phyloP scores from a whole-genome alignment of 2,329 filamentous ascomycete genomes.

The Colletotrichum incanum region DNA sequence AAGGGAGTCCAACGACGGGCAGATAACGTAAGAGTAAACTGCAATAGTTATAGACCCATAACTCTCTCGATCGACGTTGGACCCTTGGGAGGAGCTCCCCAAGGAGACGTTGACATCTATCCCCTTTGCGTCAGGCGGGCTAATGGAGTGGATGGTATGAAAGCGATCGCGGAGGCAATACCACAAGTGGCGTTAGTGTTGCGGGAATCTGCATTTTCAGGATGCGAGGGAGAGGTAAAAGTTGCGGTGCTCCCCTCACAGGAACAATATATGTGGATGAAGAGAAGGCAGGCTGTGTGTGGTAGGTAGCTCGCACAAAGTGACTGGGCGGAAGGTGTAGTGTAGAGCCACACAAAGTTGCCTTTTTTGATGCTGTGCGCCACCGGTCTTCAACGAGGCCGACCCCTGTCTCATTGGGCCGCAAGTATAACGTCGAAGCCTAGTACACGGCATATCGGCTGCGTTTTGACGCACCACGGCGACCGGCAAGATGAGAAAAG shows the following conservation, averaged over 20 bases:
- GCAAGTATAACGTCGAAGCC: conserved; percentile 11
- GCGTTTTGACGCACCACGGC: conserved; percentile 4
- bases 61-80: background rate
- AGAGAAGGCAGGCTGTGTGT: conserved; percentile 19
- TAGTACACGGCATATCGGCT: background rate
- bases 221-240: conserved; percentile 3
- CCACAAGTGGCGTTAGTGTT: conserved; percentile 15
- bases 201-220: conserved; percentile 35
- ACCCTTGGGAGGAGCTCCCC: conserved; percentile 4
- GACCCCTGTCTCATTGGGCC: conserved; percentile 32
- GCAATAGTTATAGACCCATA: conserved; percentile 18
- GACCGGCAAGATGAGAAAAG: background rate
- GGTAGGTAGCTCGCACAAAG: conserved; percentile 17
- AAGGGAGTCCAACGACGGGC: background rate
- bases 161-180: conserved; percentile 9
- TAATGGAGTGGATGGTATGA: conserved; percentile 25
- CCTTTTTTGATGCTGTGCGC: conserved; percentile 21
- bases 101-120: conserved; percentile 33
- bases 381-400: conserved; percentile 17
- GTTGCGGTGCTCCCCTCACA: conserved; percentile 9
- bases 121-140: conserved; percentile 24
- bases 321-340: conserved; percentile 22
- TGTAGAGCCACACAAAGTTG: conserved; percentile 36
- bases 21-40: background rate
- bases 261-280: background rate